Conservation (phyloP, 2,329 filamentous ascomycete species). For the Pyrenophora graminea region DNA sequence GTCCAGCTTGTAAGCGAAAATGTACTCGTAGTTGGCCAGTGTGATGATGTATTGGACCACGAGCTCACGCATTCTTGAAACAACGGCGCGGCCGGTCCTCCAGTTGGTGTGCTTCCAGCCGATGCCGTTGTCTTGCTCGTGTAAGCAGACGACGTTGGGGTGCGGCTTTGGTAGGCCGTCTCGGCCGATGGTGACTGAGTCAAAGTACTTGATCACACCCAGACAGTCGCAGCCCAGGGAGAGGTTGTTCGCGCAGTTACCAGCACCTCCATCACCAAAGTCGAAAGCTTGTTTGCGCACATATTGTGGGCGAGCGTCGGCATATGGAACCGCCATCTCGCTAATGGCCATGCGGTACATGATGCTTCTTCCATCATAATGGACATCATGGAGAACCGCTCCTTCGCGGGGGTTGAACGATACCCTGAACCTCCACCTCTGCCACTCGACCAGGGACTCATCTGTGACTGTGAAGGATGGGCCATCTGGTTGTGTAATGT, state of each 20-base stretch:
- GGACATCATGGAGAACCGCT: slow-evolving; percentile 71
- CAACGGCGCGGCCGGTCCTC: slow-evolving; percentile 64
- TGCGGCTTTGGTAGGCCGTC: slow-evolving; percentile 59
- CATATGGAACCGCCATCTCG: slow-evolving; percentile 72
- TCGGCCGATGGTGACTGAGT: slow-evolving; percentile 58
- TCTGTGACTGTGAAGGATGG: slow-evolving; percentile 64
- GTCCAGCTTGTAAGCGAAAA: slow-evolving; percentile 68
- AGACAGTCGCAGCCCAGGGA: slow-evolving; percentile 70
- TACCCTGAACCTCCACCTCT: slow-evolving; percentile 52
- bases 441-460: slow-evolving; percentile 52
- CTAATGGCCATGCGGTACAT: slow-evolving; percentile 69
- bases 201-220: slow-evolving; percentile 69
- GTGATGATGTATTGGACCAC: slow-evolving; percentile 72
- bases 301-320: slow-evolving; percentile 65
- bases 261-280: slow-evolving; percentile 70
- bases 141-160: slow-evolving; percentile 68
- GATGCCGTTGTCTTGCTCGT: slow-evolving; percentile 72
- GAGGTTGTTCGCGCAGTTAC: slow-evolving; percentile 69
- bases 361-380: slow-evolving; percentile 67
- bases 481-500: slow-evolving; percentile 72
- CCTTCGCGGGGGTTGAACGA: slow-evolving; percentile 58
- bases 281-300: slow-evolving; percentile 74
- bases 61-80: slow-evolving; percentile 64
- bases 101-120: slow-evolving; percentile 56
- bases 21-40: slow-evolving; percentile 72